A percentile compares a stretch with the other conserved stretches of the same genome.
These are phyloP conservation scores for Neoboletus magnificus DNA, from an alignment of 768 basidiomycete genomes.

Conservation along the genomic window DNA sequence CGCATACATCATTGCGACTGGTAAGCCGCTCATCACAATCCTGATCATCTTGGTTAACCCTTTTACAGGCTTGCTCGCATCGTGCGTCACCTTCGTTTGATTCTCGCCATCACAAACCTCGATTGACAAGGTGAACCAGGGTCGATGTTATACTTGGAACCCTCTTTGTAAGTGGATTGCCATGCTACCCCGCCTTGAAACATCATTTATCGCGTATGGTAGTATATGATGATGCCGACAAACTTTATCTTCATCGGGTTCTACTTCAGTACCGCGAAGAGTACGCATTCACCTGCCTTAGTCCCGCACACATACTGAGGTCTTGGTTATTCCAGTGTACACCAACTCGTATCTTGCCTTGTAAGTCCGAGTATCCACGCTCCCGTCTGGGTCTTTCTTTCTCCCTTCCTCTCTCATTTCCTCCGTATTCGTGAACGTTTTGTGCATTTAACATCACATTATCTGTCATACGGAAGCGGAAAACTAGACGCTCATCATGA, in stretches of 20 bases:
- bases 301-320: background rate
- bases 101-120: background rate
- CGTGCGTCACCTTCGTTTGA: conserved; percentile 31
- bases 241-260: conserved; percentile 54
- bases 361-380: conserved; percentile 14
- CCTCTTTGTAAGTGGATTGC: conserved; percentile 32
- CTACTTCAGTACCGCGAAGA: conserved; percentile 49
- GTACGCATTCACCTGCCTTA: conserved; percentile 31
- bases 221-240: conserved; percentile 46
- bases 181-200: too few relatives aligned
- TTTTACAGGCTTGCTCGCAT: conserved; percentile 37
- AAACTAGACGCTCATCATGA: conserved; percentile 1
- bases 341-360: conserved; percentile 53
- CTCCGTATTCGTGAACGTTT: background rate
- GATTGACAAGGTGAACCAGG: conserved; percentile 26
- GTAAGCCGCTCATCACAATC: conserved; percentile 27
- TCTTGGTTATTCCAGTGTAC: conserved; percentile 38
- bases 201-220: background rate
- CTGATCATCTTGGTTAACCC: background rate
- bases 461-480: background rate
- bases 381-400: background rate
- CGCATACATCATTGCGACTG: conserved; percentile 52
- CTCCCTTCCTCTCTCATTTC: background rate
- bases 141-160: conserved; percentile 44
- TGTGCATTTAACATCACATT: background rate